phyloP scores from a whole-genome alignment of 768 basidiomycete species.

The button mushroom (Agaricus bisporus) region DNA sequence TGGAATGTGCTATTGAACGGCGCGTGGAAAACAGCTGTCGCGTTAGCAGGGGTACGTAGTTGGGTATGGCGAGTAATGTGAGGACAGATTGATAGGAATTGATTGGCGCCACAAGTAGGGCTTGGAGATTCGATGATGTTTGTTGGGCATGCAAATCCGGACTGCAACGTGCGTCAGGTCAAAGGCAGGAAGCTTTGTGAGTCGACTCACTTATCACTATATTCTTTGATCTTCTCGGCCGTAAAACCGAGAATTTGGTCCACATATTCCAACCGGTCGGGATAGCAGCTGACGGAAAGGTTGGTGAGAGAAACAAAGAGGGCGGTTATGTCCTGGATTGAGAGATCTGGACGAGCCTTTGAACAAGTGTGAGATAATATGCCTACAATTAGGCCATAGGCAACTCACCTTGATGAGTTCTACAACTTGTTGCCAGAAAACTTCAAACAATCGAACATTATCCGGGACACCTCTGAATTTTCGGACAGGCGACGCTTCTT shows the following conservation, averaged over 20 bases:
- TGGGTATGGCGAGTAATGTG: constrained; percentile 92
- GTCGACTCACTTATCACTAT: constrained; percentile 60
- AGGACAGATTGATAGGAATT: constrained; percentile 95
- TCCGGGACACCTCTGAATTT: constrained; percentile 96
- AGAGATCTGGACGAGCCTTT: constrained; percentile 93
- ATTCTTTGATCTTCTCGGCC: constrained; percentile 79
- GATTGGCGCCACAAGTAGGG: constrained; percentile 89
- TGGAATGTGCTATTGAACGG: constrained; percentile 88
- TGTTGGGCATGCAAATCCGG: constrained; percentile 84
- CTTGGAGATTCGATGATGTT: constrained; percentile 86
- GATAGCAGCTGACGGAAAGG: constrained; percentile 93
- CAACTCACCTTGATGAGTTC: constrained; percentile 86
- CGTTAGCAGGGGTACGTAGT: constrained; percentile 76
- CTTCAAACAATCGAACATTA: constrained; percentile 92
- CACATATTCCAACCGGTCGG: constrained; percentile 94
- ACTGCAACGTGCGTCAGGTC: constrained; percentile 30
- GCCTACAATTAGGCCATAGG: neutral
- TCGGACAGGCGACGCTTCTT: constrained; percentile 48
- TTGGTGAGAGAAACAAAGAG: constrained; percentile 93
- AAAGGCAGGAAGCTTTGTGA: neutral
- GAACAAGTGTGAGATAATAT: neutral
- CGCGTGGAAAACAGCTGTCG: constrained; percentile 88
- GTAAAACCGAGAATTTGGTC: constrained; percentile 93
- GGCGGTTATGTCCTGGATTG: constrained; percentile 96
- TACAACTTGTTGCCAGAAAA: constrained; percentile 98